phyloP scores from a whole-genome alignment of 2,329 filamentous ascomycete genomes.

The Fusarium metavorans region DNA sequence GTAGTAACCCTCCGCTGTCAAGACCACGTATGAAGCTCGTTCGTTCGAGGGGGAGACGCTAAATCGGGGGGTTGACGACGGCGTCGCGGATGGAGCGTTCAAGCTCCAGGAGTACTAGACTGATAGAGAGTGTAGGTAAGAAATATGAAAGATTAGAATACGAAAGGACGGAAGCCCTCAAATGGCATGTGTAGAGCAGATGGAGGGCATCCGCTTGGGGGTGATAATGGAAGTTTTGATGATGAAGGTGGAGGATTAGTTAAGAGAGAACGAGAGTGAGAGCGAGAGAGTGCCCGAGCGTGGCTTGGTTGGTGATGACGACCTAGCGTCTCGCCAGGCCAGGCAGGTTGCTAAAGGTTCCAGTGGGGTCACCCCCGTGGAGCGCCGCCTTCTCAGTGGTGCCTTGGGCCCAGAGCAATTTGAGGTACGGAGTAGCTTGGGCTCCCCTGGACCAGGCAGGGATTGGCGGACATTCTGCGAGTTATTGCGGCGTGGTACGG shows the following conservation, averaged over 20 bases:
- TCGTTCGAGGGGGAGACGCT: slow-evolving; percentile 26
- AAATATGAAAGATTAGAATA: slow-evolving; percentile 36
- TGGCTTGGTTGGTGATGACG: slow-evolving; percentile 35
- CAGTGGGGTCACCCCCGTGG: slow-evolving; percentile 29
- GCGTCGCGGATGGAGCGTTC: slow-evolving; percentile 16
- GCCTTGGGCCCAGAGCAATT: slow-evolving; percentile 29
- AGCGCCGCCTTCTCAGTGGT: slow-evolving; percentile 12
- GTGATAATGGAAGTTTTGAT: slow-evolving; percentile 7
- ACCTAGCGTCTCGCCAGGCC: slow-evolving; percentile 10
- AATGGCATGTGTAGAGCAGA: slow-evolving; percentile 24
- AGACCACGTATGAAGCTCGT: slow-evolving; percentile 32
- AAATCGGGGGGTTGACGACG: slow-evolving; percentile 33
- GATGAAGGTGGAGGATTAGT: slow-evolving; percentile 28
- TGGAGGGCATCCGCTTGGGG: slow-evolving; percentile 27
- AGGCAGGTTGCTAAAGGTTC: slow-evolving; percentile 26
- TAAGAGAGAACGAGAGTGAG: slow-evolving; percentile 8
- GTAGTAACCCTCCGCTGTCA: slow-evolving; percentile 13
- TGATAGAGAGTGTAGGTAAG: slow-evolving; percentile 18
- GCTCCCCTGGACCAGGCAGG: slow-evolving; percentile 21
- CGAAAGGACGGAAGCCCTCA: slow-evolving; percentile 30
- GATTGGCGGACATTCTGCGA: slow-evolving; percentile 24
- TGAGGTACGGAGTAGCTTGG: slow-evolving; percentile 33
- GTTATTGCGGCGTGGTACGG: slow-evolving; percentile 1
- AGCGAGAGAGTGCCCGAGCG: slow-evolving; percentile 4
- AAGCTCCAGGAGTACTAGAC: slow-evolving; percentile 17